These are phyloP conservation scores for Uronychia binucleata DNA, from an alignment of 73 alveolate species.

Conservation along the genomic window DNA sequence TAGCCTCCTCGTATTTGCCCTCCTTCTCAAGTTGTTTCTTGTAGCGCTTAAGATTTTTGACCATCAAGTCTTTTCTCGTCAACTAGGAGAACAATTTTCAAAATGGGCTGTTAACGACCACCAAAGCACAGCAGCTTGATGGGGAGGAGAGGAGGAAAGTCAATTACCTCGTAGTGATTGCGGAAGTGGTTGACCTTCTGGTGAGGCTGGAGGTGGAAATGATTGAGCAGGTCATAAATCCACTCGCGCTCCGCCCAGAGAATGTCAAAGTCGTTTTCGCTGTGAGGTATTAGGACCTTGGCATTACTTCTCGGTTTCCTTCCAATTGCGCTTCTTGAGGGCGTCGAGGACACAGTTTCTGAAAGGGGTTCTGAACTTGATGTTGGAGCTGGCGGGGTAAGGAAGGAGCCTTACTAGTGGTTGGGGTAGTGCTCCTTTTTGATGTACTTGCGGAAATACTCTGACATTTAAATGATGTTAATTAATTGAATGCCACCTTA, in stretches of 20 bases:
- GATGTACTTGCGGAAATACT: slow-evolving; percentile 21
- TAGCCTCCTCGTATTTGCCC: slow-evolving; percentile 94
- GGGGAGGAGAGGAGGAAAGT: background rate
- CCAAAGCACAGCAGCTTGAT: background rate
- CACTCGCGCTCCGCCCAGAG: slow-evolving; percentile 98
- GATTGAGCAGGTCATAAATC: slow-evolving; percentile 96
- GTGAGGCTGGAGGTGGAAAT: slow-evolving; percentile 90
- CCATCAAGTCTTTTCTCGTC: slow-evolving; percentile 98
- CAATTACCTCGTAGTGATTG: slow-evolving; percentile 87
- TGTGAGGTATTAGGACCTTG: background rate
- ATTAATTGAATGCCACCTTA: background rate
- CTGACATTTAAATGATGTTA: slow-evolving; percentile 9
- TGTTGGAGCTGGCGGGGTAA: slow-evolving; percentile 63
- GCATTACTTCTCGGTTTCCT: slow-evolving; percentile 73
- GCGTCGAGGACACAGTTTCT: slow-evolving; percentile 96
- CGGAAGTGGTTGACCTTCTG: slow-evolving; percentile 97
- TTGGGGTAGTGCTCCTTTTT: slow-evolving; percentile 21
- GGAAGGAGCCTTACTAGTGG: background rate
- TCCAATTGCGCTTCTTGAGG: slow-evolving; percentile 90
- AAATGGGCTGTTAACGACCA: background rate
- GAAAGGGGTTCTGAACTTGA: slow-evolving; percentile 94
- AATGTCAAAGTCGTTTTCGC: slow-evolving; percentile 96
- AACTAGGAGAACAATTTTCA: slow-evolving; percentile 36
- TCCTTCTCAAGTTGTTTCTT: slow-evolving; percentile 96
- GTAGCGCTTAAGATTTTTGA: slow-evolving; percentile 93